Conservation (phyloP, 2,329 filamentous ascomycete genomes). For the Fusarium armeniacum region DNA sequence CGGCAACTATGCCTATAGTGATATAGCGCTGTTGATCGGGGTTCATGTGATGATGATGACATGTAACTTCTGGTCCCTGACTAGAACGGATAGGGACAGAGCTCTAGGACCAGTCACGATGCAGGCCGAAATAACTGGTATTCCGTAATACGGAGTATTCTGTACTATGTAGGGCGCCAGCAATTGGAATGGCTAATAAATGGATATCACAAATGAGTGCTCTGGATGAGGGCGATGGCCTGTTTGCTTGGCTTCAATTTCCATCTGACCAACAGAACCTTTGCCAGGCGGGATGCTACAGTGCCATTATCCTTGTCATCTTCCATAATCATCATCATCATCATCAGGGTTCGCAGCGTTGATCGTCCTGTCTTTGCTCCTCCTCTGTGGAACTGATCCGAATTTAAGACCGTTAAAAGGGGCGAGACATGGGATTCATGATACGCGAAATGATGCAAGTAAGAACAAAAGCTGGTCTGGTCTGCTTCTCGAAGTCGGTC, state of each 20-base stretch:
- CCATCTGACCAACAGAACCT: constrained; percentile 13
- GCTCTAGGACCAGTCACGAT: constrained; percentile 24
- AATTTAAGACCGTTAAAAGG: constrained; percentile 29
- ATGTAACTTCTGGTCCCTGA: constrained; percentile 35
- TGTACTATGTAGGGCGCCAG: not conserved
- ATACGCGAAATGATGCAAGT: constrained; percentile 44
- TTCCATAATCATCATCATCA: not conserved
- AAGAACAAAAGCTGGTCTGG: constrained; percentile 21
- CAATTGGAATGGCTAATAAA: not conserved
- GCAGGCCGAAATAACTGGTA: not conserved
- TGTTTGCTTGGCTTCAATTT: constrained; percentile 13
- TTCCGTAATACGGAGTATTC: not conserved
- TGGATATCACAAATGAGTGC: constrained; percentile 15
- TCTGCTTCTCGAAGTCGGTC: constrained; percentile 32
- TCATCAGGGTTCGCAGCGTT: constrained; percentile 28
- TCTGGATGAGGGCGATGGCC: constrained; percentile 6
- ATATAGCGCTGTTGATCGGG: constrained; percentile 20
- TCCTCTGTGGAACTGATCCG: not conserved
- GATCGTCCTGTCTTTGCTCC: constrained; percentile 14
- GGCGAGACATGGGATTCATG: constrained; percentile 28
- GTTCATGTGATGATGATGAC: constrained; percentile 36
- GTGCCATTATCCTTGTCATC: constrained; percentile 22
- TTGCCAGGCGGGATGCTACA: constrained; percentile 34
- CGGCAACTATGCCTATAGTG: constrained; percentile 35
- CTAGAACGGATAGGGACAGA: constrained; percentile 32